Percentiles rank a stretch among this genome's conserved stretches.
These are phyloP conservation scores for Colletotrichum trifolii DNA, from an alignment of 2,329 filamentous ascomycete genomes.

Conservation along the genomic window DNA sequence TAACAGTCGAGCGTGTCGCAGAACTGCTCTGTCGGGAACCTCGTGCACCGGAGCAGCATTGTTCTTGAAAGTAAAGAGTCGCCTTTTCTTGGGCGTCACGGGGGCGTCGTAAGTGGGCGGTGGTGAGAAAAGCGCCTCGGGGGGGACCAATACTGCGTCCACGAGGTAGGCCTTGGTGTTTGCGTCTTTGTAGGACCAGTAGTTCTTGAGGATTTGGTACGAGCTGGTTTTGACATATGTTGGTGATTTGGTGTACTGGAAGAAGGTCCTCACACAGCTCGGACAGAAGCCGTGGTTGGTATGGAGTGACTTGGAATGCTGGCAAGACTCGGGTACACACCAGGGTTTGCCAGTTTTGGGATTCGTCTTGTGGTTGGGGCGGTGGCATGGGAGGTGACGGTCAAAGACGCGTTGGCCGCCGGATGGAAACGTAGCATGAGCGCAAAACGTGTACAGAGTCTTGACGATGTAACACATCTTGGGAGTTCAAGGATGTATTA, in stretches of 20 bases:
- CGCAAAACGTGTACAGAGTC: slow-evolving; percentile 19
- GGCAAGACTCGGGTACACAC: slow-evolving; percentile 16
- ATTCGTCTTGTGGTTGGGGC: neutral
- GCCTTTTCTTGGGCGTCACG: neutral
- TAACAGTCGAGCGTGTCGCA: neutral
- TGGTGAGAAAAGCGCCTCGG: neutral
- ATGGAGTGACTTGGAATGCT: slow-evolving; percentile 13
- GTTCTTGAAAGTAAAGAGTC: too few relatives aligned
- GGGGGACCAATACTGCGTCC: slow-evolving; percentile 1
- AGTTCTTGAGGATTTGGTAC: slow-evolving; percentile 7
- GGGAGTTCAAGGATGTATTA: neutral
- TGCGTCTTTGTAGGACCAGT: slow-evolving; percentile 29
- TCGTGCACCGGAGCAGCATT: too few relatives aligned
- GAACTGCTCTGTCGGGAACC: too few relatives aligned
- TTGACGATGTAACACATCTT: slow-evolving; percentile 18
- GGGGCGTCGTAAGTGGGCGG: neutral
- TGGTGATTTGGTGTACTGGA: neutral
- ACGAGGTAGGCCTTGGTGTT: slow-evolving; percentile 6
- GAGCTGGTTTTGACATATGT: neutral
- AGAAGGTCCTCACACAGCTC: slow-evolving; percentile 10
- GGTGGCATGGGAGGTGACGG: too few relatives aligned
- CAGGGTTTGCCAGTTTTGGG: neutral
- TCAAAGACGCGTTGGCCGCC: neutral
- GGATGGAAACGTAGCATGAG: slow-evolving; percentile 11
- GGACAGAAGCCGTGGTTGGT: slow-evolving; percentile 22